Base-by-base conservation (phyloP, 2,329 filamentous ascomycete genomes). In the Acrocalymma vagum region DNA sequence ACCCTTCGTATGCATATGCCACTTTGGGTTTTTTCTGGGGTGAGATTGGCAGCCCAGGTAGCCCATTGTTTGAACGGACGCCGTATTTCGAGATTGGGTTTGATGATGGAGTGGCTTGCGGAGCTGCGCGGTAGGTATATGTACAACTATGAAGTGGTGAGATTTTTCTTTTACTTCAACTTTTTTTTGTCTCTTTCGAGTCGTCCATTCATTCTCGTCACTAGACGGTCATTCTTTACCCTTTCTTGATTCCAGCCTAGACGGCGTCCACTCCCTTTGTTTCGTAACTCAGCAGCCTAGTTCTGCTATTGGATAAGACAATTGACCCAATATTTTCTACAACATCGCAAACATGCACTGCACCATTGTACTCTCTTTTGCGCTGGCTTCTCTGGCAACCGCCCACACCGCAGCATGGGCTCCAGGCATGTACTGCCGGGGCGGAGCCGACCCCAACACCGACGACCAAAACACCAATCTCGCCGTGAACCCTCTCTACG, bases 401-500 rank as follows among this genome's bases (percentile, higher is more conserved):
- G 71, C 65, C 18, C 71, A 73, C 37, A 63, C 61, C 9, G 71
- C 65, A 2, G 67, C 69, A 9, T 73, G 65, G 58, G 58, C 55
- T 9, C 64, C 63, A 39, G 71, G 71, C 27, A 73, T 73, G 70
- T 73, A 72, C 55, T 74, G 71, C 42, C 51, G 65, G 18, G 65
- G 59, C 21, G 69, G 69, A 17, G 45, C 50, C 9, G 53, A 63
- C 22, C 40, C 53, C 20, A 42, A 35, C 10, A 55, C 41, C 13
- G 70, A 76, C 27, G 55, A 73, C 34, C 51, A 46, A 27, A 78
- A 79, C 59, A 77, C 64, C 61, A 76, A 76, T 48, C 59, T 67
- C 1, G 72, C 64, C 14, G 74, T 78, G n/a, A 63, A 69, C 33
- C 77, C 77, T 4, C 67, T 79, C 16, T 78, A 70, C 51, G 48